Evolutionary conservation across 139 green algal genomes (phyloP).

Genomic region (Chlamydomonas sp.): DNA sequence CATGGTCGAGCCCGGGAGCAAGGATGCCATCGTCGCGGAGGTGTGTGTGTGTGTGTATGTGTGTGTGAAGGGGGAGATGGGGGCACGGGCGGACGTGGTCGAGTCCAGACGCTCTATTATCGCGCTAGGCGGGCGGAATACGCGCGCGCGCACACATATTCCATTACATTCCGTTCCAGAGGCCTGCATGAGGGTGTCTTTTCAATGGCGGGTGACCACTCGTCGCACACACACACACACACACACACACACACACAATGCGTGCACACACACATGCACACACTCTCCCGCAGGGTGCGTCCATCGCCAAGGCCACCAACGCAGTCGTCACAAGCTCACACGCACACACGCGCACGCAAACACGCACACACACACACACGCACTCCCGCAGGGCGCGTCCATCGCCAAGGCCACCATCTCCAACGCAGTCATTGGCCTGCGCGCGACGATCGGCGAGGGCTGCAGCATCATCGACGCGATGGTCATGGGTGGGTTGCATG

Average conservation of each 20-base stretch:
- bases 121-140: no score
- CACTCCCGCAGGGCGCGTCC: conserved; percentile 47
- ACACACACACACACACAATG: neutral
- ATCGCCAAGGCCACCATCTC: conserved; percentile 74
- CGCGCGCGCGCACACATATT: neutral
- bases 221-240: neutral
- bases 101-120: no score
- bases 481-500: no score
- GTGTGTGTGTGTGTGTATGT: no score
- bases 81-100: no score
- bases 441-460: conserved; percentile 61
- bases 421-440: conserved; percentile 90
- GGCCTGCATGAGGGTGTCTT: no score
- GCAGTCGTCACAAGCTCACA: neutral
- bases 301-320: conserved; percentile 72
- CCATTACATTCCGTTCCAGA: neutral
- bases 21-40: no score
- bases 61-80: no score
- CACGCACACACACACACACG: neutral
- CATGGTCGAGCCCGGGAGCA: no score
- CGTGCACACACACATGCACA: neutral
- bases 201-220: neutral
- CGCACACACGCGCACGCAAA: neutral
- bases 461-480: no score
- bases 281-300: conserved; percentile 43